phyloP scores from a whole-genome alignment of 129 eudicot species.

The Helichrysum umbraculigerum region DNA sequence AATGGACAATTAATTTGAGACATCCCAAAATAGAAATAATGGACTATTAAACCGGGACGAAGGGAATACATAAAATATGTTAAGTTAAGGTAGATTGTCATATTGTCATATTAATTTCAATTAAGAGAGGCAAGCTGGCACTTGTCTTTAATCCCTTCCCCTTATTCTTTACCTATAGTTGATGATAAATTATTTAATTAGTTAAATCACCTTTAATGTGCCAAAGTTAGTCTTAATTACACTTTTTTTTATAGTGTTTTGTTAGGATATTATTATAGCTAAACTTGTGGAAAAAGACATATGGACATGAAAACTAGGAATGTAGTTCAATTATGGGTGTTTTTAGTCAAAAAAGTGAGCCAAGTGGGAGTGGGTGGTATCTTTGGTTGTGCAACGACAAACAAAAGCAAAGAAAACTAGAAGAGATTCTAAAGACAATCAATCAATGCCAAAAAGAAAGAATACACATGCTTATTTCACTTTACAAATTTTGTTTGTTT shows the following conservation, averaged over 20 bases:
- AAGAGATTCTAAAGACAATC: neutral
- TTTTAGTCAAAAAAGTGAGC: neutral
- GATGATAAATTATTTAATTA: neutral
- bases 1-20: no score
- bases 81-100: neutral
- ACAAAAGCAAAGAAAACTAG: neutral
- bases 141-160: neutral
- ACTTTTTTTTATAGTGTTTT: neutral
- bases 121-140: no score
- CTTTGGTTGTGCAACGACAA: neutral
- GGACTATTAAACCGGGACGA: no score
- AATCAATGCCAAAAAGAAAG: slow-evolving; percentile 1
- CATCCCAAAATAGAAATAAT: no score
- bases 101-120: no score
- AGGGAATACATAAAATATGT: no score
- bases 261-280: neutral
- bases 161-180: neutral
- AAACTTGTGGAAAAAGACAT: neutral
- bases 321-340: neutral
- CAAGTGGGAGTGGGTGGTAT: slow-evolving; percentile 2
- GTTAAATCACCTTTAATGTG: neutral
- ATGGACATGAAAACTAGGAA: neutral
- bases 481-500: neutral
- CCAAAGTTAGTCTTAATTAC: neutral
- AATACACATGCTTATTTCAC: slow-evolving; percentile 5